Evolutionary conservation across 345 rosid species (phyloP).

Genomic region (Ceriops decandra): DNA sequence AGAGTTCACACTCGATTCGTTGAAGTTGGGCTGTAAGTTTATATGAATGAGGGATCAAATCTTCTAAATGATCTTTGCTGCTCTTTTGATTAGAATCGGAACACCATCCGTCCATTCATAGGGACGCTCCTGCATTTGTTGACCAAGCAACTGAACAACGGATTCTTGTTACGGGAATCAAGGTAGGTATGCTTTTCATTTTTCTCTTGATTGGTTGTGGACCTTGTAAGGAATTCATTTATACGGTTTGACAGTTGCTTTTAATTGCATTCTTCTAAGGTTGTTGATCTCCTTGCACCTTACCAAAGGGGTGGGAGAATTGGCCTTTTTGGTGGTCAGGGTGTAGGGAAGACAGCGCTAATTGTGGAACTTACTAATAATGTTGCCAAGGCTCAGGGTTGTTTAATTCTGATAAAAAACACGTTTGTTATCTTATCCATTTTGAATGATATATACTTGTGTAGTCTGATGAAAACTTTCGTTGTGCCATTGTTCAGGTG

Average conservation of each 20-base stretch:
- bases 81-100: slow-evolving; percentile 56
- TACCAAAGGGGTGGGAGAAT: slow-evolving; percentile 99
- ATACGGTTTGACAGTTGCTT: background rate
- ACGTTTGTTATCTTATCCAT: background rate
- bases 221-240: background rate
- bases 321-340: slow-evolving; percentile 98
- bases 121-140: slow-evolving; percentile 90
- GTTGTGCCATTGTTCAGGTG: slow-evolving; percentile 42
- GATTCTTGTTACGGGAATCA: slow-evolving; percentile 93
- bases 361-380: slow-evolving; percentile 98
- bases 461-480: slow-evolving; percentile 13
- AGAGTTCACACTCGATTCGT: background rate
- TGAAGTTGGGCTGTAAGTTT: background rate
- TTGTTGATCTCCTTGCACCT: slow-evolving; percentile 95
- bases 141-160: slow-evolving; percentile 91
- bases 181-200: slow-evolving; percentile 33
- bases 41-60: background rate
- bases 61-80: slow-evolving; percentile 4
- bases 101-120: slow-evolving; percentile 79
- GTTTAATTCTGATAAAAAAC: slow-evolving; percentile 9
- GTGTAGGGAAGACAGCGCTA: slow-evolving; percentile 96
- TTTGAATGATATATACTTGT: background rate
- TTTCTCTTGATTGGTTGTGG: background rate
- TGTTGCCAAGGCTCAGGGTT: slow-evolving; percentile 93
- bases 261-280: slow-evolving; percentile 32